A percentile compares a stretch with the other conserved stretches of the same genome.
Conservation (phyloP, 495 filamentous ascomycete genomes). For the Tuber umbilicatum region DNA sequence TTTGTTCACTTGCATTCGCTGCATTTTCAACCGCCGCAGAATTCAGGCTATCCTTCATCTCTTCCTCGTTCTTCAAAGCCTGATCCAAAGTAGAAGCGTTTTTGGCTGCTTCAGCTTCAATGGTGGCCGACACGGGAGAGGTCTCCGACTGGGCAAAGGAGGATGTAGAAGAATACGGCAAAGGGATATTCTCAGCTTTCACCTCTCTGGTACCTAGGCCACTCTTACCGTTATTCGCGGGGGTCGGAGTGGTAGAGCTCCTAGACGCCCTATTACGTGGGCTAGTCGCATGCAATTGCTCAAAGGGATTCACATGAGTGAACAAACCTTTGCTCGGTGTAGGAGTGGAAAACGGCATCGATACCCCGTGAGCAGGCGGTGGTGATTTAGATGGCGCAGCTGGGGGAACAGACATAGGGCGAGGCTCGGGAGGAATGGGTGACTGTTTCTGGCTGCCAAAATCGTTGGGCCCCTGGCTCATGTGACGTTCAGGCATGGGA, state of each 20-base stretch:
- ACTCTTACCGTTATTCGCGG: conserved; percentile 34
- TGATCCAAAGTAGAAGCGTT: conserved; percentile 43
- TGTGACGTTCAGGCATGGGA: background rate
- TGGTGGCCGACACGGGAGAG: conserved; percentile 33
- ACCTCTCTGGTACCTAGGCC: conserved; percentile 29
- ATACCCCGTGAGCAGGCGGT: conserved; percentile 15
- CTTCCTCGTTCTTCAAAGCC: conserved; percentile 47
- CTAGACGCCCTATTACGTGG: conserved; percentile 54
- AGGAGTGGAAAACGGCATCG: conserved; percentile 31
- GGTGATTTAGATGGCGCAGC: conserved; percentile 24
- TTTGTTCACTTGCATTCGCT: conserved; percentile 5
- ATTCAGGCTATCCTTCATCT: conserved; percentile 27
- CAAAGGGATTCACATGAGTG: conserved; percentile 74
- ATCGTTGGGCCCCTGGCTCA: background rate
- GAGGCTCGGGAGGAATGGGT: conserved; percentile 15
- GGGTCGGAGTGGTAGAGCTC: conserved; percentile 21
- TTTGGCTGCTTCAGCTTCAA: conserved; percentile 43
- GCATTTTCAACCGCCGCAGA: conserved; percentile 41
- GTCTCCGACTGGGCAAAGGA: conserved; percentile 46
- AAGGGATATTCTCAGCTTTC: conserved; percentile 35
- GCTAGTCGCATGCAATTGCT: conserved; percentile 62
- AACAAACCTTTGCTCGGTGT: conserved; percentile 50
- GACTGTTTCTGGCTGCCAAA: background rate
- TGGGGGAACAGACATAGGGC: conserved; percentile 33
- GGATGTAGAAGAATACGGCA: conserved; percentile 34